Base-by-base conservation (phyloP, 2,329 filamentous ascomycete genomes). In the Paradendryphiella salina region DNA sequence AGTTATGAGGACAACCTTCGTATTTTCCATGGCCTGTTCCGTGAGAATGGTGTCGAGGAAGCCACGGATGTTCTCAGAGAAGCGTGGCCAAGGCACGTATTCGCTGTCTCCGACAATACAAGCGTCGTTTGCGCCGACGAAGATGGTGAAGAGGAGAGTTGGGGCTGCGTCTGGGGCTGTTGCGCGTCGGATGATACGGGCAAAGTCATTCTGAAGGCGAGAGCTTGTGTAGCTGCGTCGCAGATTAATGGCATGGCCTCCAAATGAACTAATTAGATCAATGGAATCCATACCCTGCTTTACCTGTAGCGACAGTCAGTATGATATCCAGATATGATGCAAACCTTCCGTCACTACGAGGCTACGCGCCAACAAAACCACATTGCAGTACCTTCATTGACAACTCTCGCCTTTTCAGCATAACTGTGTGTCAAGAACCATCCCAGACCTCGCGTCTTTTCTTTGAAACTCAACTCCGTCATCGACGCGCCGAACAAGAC, bases 81-180 rank as follows among this genome's bases (percentile, higher is more conserved):
- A 76, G 9, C 58, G 50, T 3, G 57, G 52, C 20, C 74, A 56
- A 2, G 73, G 69, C 2, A 75, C 70, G 29, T 66, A 64, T 31
- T 65, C 64, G 9, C 32, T 32, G 3, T 50, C 33, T 9, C 48
- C 43, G n/a, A 62, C 35, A 21, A 73, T 49, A 50, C 67, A 73
- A 18, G 73, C 72, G 46, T 75, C 73, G 41, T 75, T 75, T 20
- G 71, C 73, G 31, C 74, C 73, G 7, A 75, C 47, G 47, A 74
- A 73, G 49, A 75, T 74, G 14, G 71, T 74, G 54, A 76, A 62
- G 46, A 75, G 64, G 18, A 75, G 63, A 5, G 69, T 73, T n/a
- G 52, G 55, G 3, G 63, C 39, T 0, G 63, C 58, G 14, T 9
- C n/a, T 1, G 60, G 57, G 1, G 49, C 18, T 14, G 61, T 68